A percentile compares a stretch with the other conserved stretches of the same genome.
phyloP scores from a whole-genome alignment of 1,284 basidiomycete species.

The Puccinia triticina region DNA sequence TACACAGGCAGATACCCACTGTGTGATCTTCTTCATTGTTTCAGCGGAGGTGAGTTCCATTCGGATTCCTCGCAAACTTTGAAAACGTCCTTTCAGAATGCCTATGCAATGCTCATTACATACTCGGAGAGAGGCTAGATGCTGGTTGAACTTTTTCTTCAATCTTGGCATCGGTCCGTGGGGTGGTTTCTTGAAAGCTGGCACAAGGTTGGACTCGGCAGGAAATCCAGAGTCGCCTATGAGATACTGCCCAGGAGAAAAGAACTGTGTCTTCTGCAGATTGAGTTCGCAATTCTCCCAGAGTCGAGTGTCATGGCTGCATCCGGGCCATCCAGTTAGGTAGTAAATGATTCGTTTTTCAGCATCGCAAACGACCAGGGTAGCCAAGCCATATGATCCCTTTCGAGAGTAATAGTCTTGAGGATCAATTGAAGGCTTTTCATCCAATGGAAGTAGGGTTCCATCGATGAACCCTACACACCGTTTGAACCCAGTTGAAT shows the following conservation, averaged over 20 bases:
- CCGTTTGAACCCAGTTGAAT: neutral
- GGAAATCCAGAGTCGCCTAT: too few relatives aligned
- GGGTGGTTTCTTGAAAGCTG: slow-evolving; percentile 21
- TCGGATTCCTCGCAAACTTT: slow-evolving; percentile 5
- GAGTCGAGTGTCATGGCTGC: neutral
- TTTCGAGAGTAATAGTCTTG: too few relatives aligned
- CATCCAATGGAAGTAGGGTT: slow-evolving; percentile 1
- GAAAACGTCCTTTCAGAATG: slow-evolving; percentile 19
- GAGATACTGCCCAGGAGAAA: too few relatives aligned
- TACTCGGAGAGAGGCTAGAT: slow-evolving; percentile 6
- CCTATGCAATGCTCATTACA: slow-evolving; percentile 30
- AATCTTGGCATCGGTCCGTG: neutral
- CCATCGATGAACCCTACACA: slow-evolving; percentile 36
- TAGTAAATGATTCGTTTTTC: neutral
- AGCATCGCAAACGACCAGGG: slow-evolving; percentile 12
- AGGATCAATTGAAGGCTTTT: slow-evolving; percentile 7
- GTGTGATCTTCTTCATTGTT: neutral
- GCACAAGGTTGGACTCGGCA: neutral
- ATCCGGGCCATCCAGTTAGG: slow-evolving; percentile 19
- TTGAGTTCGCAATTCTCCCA: too few relatives aligned
- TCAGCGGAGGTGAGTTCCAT: neutral
- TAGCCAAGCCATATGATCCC: neutral
- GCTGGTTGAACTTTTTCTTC: neutral
- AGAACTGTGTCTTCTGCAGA: too few relatives aligned
- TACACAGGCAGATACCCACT: slow-evolving; percentile 25